phyloP scores from a whole-genome alignment of 2,329 filamentous ascomycete genomes.

The Colletotrichum musicola region DNA sequence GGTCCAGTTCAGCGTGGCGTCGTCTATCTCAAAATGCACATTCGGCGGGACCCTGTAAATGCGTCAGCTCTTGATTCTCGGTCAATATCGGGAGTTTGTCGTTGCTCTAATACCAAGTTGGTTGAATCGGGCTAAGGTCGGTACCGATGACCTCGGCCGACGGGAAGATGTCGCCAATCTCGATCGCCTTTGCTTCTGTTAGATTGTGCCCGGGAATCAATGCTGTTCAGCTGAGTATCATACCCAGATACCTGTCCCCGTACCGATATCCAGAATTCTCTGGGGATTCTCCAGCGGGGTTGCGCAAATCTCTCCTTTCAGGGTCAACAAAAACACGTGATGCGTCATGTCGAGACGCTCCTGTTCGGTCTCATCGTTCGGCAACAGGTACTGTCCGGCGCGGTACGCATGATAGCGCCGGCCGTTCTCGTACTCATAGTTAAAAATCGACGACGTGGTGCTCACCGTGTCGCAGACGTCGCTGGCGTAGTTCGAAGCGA shows the following conservation, averaged over 20 bases:
- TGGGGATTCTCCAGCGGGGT: slow-evolving; percentile 54
- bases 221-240: no score
- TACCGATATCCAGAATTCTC: slow-evolving; percentile 57
- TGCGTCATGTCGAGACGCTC: slow-evolving; percentile 57
- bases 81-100: no score
- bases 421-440: slow-evolving; percentile 55
- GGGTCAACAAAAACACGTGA: slow-evolving; percentile 50
- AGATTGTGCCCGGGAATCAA: no score
- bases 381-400: slow-evolving; percentile 57
- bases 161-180: slow-evolving; percentile 74
- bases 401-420: slow-evolving; percentile 61
- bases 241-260: slow-evolving; percentile 65
- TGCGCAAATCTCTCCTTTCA: slow-evolving; percentile 51
- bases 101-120: slow-evolving; percentile 14
- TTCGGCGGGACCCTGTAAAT: no score
- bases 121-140: slow-evolving; percentile 45
- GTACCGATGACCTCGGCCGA: slow-evolving; percentile 52
- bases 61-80: no score
- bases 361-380: slow-evolving; percentile 58
- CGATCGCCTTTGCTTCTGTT: slow-evolving; percentile 59
- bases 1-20: slow-evolving; percentile 43
- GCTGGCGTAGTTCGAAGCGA: no score
- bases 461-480: no score
- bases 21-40: slow-evolving; percentile 33
- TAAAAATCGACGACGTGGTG: no score